Evolutionary conservation across 257 asterid genomes (phyloP), one percentile per base, ranked within the genome.

Genomic region (Solanum lycopersicoides): DNA sequence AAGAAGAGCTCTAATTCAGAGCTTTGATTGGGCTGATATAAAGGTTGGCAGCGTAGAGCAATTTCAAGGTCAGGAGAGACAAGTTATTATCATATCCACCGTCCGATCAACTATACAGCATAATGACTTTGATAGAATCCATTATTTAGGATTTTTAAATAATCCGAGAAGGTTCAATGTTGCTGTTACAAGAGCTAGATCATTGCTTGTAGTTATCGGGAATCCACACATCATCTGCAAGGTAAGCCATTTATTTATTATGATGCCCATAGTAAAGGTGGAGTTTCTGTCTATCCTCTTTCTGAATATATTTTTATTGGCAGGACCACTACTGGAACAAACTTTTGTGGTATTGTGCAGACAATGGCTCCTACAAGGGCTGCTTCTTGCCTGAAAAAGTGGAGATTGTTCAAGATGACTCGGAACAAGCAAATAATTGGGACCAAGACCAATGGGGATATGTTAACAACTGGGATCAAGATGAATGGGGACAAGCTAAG

Each of bases 1-100:
- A 84, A 90, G 93, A 87, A 92, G 86, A 15, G 97, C 94, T 23
- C 93, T 95, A 42, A 42, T 42, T 23, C 96, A 94, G 89, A 83
- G 88, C 50, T 89, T 92, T 32, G 89, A 89, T 72, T 53, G 86
- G 88, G 72, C 53, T 23, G 85, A 89, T 82, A 82, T 95, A 56
- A 94, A 93, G 89, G 98, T 97, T 75, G 99, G 99, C 72, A 95
- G 96, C 65, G 99, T 97, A 2, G 99, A 97, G 89, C 99, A 95
- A 90, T 97, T 95, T 86, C 99, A 97, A 90, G 99, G 99, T 74
- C 99, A 95, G 90, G 99, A 97, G 88, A 90, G 91, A 87, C 87
- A 93, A 88, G 96, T 97, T 3, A 95, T 97, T 80, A 92, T 97
- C 13, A 91, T 97, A 83, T 97, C 99, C 53, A 97, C 99, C 3